A percentile compares a stretch with the other conserved stretches of the same genome.
phyloP scores from a whole-genome alignment of 2,329 filamentous ascomycete species.

The Curvularia sp. region DNA sequence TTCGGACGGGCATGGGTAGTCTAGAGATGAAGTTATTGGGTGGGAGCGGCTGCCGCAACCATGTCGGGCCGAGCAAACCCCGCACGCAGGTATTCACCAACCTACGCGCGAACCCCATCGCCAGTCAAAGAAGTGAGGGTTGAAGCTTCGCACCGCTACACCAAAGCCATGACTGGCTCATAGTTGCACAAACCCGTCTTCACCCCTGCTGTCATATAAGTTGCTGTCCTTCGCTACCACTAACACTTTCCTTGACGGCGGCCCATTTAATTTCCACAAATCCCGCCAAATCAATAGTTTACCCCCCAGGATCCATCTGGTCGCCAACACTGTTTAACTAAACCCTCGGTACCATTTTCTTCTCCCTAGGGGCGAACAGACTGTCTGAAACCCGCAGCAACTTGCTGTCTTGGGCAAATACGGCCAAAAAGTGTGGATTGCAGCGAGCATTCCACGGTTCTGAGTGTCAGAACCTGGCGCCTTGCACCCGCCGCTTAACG shows the following conservation, averaged over 20 bases:
- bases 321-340: not conserved
- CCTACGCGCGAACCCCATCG: not conserved
- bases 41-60: not conserved
- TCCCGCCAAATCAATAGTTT: constrained; percentile 1
- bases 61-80: constrained; percentile 17
- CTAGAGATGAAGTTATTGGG: constrained; percentile 4
- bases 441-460: constrained; percentile 12
- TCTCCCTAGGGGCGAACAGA: constrained; percentile 11
- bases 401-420: constrained; percentile 15
- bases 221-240: constrained; percentile 11
- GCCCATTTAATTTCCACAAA: constrained; percentile 13
- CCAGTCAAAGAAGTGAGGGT: not conserved
- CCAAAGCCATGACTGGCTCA: not conserved
- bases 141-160: not conserved
- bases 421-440: constrained; percentile 16
- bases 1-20: constrained; percentile 4
- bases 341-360: constrained; percentile 12
- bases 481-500: not conserved
- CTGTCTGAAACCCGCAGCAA: not conserved
- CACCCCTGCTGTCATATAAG: constrained; percentile 8
- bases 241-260: not conserved
- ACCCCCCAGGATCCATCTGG: not conserved
- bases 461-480: not conserved
- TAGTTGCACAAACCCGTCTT: not conserved
- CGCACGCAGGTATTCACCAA: constrained; percentile 8